Evolutionary conservation across 768 basidiomycete genomes (phyloP), one percentile per base, ranked within the genome.

Genomic region (Podaxis sp.): DNA sequence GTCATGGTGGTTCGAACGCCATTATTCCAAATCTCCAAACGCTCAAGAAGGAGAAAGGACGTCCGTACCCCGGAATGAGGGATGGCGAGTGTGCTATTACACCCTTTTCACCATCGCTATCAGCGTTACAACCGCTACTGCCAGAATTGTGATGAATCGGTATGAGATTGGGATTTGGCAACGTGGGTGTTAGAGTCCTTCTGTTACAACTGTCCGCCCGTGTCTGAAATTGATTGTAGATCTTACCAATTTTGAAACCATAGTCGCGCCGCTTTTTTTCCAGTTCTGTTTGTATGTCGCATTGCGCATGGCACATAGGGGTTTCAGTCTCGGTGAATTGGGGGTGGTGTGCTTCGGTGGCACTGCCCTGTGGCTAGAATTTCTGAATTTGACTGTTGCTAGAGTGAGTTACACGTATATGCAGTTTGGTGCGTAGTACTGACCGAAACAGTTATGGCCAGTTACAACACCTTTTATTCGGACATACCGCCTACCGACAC

Each of bases 241-340:
- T 72, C 77, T 95, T 68, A 88, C 82, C 62, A 79, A 82, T 63
- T 84, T 91, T 59, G 95, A 98, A 67, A 79, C 91, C 58, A 73
- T 82, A 13, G 75, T 89, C 23, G 82, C 83, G 37, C 86, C 93
- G 1, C 69, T 90, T 46, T 93, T 95, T 74, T 97, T 90, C 71
- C 97, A 98, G 70, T 89, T 95, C 69, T 86, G 93, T 54, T 77
- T 98, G 50, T 99, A 98, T 72, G 79, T 90, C 50, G 90, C 91
- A 44, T 81, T 97, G 44, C 84, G 97, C 23, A 80, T 99, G 47
- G 95, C 95, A 3, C 90, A 97, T 67, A 84, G 90, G n/a, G 92
- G 91, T 10, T 95, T 98, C 74, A 98, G 95, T 0, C 82, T 99
- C 1, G 97, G 97, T 35, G 97, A 99, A 71, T 81, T 98, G 16